Evolutionary conservation across 2,329 filamentous ascomycete species (phyloP), one percentile per base, ranked within the genome.

Genomic region (Cucurbitaria berberidis): DNA sequence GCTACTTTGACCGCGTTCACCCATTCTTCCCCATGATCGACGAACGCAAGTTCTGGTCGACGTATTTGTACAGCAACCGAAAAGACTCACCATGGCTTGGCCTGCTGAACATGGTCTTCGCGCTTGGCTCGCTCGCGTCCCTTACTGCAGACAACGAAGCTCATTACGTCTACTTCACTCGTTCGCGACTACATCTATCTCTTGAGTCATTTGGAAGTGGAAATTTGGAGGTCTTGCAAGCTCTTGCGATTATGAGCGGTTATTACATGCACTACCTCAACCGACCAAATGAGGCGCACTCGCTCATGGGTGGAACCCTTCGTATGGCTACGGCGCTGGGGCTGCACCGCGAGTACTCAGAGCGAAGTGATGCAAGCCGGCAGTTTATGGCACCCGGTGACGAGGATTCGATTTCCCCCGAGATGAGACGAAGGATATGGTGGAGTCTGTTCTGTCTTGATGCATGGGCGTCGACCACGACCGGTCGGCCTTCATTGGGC

Each of bases 181-280:
- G 84, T 24, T 86, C 88, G 16, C 87, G 87, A 75, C 82, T 86
- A 49, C 82, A 89, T 63, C 76, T 91, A 9, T 83, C 81, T 7
- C 78, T 91, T 55, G 87, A 89, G 57, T 84, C 84, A 2, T 84
- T 90, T 47, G 87, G 87, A 2, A 88, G 86, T 62, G 86, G 87
- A 39, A 86, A 88, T 62, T 78, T 91, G n/a, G 88, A 91, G 70
- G 88, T 85, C 0, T 81, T 91, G 2, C 89, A 92, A 68, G 86
- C 89, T 1, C 74, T 91, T 15, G 85, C 85, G 2, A 80, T 92
- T 22, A 85, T 91, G 63, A 88, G 88, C 35, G 89, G 89, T 24
- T 89, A 86, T 75, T 92, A 92, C 69, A 83, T 91, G 50, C 89
- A 91, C 72, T 91, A 91, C 66, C 85, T 89, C 63, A 90, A 90